Base-by-base conservation (phyloP, 192 early-diverging fungal genomes). In the Mortierella claussenii region DNA sequence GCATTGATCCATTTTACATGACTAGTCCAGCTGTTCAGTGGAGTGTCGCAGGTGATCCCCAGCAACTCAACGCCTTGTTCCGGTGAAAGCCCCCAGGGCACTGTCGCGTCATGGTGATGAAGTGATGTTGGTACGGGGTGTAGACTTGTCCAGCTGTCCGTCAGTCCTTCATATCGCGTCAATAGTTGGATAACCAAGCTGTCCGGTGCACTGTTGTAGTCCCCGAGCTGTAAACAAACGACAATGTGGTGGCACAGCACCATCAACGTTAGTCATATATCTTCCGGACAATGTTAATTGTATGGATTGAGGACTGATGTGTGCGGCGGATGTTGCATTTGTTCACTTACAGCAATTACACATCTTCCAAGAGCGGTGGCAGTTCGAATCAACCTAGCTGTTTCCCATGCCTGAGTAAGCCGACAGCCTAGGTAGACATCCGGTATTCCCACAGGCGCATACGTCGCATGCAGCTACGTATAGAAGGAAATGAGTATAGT, bases 391-490 rank as follows among this genome's bases (percentile, higher is more conserved):
- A 83, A 45, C 8, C 65, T 69, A 0, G 80, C 58, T 26, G 83
- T 50, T 28, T 88, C 84, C 86, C 84, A 88, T 3, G 71, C 82
- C 64, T 88, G 79, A 1, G 78, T 60, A 5, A 86, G 47, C 21
- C 84, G 69, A 46, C 76, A 79, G 0, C 75, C 85, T 13, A 81
- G 55, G 49, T 88, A 84, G 27, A 36, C 47, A 46, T 86, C 81
- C 7, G 8, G 37, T 7, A 60, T 71, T 12, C 55, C 60, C 21
- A 51, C 50, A 15, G 69, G 55, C 8, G 78, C 78, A 60, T 88
- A 88, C 2, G 81, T 71, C 1, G 86, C 86, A 53, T 88, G 86
- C 32, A 82, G 53, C 86, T 88, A 66, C n/a, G 17, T 20, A 34
- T n/a, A 20, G 3, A 45, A 45, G 23, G 4, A 42, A 42, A 44